Percentiles rank a stretch among this genome's conserved stretches.
Evolutionary conservation across 2,329 filamentous ascomycete species (phyloP).

Genomic region (Curvularia lunata): DNA sequence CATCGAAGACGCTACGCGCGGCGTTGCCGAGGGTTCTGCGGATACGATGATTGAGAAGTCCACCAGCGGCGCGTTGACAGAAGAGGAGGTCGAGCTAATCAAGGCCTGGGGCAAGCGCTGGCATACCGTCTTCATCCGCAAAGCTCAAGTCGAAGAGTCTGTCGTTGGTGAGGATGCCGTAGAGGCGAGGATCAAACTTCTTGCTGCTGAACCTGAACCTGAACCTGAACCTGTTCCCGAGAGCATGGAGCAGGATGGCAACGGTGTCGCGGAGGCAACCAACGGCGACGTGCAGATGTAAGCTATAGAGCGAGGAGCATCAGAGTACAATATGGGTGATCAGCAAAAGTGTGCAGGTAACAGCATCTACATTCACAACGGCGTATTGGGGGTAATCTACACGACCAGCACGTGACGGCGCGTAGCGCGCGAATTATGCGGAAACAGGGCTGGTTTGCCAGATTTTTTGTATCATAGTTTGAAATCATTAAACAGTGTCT

Average conservation of each 20-base stretch:
- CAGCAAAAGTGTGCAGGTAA: constrained; percentile 9
- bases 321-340: neutral
- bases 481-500: neutral
- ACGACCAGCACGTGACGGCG: neutral
- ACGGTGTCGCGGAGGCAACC: constrained; percentile 29
- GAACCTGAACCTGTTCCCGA: constrained; percentile 33
- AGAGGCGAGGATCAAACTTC: constrained; percentile 51
- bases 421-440: neutral
- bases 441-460: neutral
- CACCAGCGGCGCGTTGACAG: constrained; percentile 52
- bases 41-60: constrained; percentile 78
- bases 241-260: constrained; percentile 28
- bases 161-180: constrained; percentile 64
- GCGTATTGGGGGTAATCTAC: constrained; percentile 1
- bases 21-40: constrained; percentile 74
- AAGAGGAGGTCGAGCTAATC: constrained; percentile 65
- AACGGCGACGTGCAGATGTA: constrained; percentile 37
- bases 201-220: constrained; percentile 38
- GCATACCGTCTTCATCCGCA: constrained; percentile 82
- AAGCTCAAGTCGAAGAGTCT: constrained; percentile 84
- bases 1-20: constrained; percentile 77
- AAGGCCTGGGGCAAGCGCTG: constrained; percentile 84
- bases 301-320: constrained; percentile 6
- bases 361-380: neutral
- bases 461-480: constrained; percentile 2